Conservation (phyloP, 192 early-diverging fungal species). For the Coemansia reversa region DNA sequence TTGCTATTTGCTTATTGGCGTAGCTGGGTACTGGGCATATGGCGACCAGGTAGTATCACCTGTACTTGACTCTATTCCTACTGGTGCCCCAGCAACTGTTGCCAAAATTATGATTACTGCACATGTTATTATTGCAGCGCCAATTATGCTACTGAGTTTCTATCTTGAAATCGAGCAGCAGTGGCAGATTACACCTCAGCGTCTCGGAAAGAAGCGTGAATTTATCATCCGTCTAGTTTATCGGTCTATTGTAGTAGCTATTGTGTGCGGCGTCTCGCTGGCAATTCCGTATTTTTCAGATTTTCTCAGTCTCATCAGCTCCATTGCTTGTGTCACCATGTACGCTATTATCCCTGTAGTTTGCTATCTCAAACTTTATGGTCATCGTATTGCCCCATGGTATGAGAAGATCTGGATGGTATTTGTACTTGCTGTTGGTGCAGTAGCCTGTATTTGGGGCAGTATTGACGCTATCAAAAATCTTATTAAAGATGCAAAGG, state of each 20-base stretch:
- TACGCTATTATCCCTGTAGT: slow-evolving; percentile 73
- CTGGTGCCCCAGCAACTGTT: slow-evolving; percentile 58
- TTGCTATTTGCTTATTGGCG: slow-evolving; percentile 67
- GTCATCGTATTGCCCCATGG: slow-evolving; percentile 48
- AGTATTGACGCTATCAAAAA: slow-evolving; percentile 63
- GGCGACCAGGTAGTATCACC: slow-evolving; percentile 63
- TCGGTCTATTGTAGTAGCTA: slow-evolving; percentile 56
- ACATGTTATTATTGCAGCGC: slow-evolving; percentile 77
- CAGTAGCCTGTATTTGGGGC: slow-evolving; percentile 63
- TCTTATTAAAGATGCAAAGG: slow-evolving; percentile 54
- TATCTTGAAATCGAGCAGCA: slow-evolving; percentile 64
- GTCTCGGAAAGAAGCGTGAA: slow-evolving; percentile 50
- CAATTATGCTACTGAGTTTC: slow-evolving; percentile 72
- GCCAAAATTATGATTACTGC: slow-evolving; percentile 71
- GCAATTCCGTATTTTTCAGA: slow-evolving; percentile 77
- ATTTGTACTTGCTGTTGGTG: slow-evolving; percentile 57
- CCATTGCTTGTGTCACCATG: slow-evolving; percentile 66
- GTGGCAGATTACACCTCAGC: slow-evolving; percentile 51
- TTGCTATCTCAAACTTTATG: slow-evolving; percentile 70
- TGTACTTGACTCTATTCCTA: slow-evolving; percentile 65
- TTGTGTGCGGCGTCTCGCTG: slow-evolving; percentile 60
- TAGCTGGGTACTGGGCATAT: slow-evolving; percentile 72
- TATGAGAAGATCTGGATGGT: slow-evolving; percentile 53
- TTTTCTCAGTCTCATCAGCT: slow-evolving; percentile 71
- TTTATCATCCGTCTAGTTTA: slow-evolving; percentile 55